A percentile compares a stretch with the other conserved stretches of the same genome.
Conservation (phyloP, 2,329 filamentous ascomycete genomes). For the Fusarium sp. region DNA sequence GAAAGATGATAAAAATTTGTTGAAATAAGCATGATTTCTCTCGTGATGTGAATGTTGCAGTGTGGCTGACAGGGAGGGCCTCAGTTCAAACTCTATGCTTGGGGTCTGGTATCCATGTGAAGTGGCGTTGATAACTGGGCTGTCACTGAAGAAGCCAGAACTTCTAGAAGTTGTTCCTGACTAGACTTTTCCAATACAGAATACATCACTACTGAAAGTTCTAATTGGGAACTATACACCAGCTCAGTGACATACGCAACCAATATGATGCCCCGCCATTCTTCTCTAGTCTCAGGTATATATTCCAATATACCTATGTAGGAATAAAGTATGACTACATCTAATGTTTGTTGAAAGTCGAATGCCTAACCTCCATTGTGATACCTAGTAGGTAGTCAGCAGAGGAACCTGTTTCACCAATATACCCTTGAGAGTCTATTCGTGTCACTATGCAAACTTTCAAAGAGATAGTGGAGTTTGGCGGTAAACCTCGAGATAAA, state of each 20-base stretch:
- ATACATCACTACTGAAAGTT: neutral
- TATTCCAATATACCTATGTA: neutral
- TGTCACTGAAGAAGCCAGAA: neutral
- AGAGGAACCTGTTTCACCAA: neutral
- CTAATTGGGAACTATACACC: neutral
- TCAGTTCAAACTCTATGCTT: neutral
- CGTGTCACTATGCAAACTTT: neutral
- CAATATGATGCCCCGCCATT: neutral
- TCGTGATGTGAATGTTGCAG: neutral
- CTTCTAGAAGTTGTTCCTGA: constrained; percentile 1
- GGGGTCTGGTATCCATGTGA: neutral
- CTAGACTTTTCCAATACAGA: neutral
- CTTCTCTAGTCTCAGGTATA: neutral
- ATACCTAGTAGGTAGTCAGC: neutral
- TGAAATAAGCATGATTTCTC: constrained; percentile 5
- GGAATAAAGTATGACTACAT: neutral
- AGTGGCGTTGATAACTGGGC: neutral
- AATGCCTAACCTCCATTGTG: neutral
- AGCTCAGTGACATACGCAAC: neutral
- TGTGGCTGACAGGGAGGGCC: neutral
- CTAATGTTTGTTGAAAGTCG: neutral
- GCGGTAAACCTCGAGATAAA: neutral
- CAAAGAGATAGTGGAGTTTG: neutral
- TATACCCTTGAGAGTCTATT: neutral
- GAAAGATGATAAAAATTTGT: neutral